Conservation (phyloP, 2,329 filamentous ascomycete genomes). For the Pestalotiopsis fici region DNA sequence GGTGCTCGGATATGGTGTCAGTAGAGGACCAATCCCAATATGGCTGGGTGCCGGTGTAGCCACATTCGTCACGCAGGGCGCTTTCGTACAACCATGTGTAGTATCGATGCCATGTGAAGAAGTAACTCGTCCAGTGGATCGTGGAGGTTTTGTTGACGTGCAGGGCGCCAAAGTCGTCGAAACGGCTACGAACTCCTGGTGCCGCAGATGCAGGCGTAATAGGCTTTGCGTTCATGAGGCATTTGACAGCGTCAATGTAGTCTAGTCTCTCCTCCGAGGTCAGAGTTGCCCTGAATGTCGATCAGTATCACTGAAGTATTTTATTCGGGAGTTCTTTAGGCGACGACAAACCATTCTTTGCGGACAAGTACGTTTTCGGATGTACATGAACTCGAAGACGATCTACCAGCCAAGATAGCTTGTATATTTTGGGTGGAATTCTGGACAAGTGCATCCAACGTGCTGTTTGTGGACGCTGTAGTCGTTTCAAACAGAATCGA, state of each 20-base stretch:
- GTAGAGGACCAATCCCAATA: conserved; percentile 44
- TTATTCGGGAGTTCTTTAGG: neutral
- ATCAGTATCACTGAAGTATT: neutral
- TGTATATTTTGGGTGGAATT: neutral
- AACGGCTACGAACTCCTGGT: conserved; percentile 29
- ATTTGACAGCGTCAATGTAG: neutral
- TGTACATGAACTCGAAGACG: neutral
- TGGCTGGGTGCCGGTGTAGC: conserved; percentile 5
- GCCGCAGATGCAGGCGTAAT: conserved; percentile 11
- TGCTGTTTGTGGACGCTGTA: neutral
- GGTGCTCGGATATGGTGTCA: conserved; percentile 38
- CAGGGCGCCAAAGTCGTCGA: conserved; percentile 29
- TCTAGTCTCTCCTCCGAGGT: neutral
- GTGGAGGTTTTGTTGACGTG: neutral
- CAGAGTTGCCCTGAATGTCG: neutral
- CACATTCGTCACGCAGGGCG: conserved; percentile 27
- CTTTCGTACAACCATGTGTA: conserved; percentile 31
- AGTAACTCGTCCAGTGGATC: conserved; percentile 22
- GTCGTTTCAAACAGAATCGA: neutral
- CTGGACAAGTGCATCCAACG: neutral
- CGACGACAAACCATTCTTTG: neutral
- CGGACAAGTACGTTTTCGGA: neutral
- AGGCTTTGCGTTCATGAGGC: neutral
- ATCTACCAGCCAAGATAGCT: neutral
- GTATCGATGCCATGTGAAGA: conserved; percentile 25